Evolutionary conservation across 208 protist genomes (phyloP).

Genomic region (Porcisia deanei): DNA sequence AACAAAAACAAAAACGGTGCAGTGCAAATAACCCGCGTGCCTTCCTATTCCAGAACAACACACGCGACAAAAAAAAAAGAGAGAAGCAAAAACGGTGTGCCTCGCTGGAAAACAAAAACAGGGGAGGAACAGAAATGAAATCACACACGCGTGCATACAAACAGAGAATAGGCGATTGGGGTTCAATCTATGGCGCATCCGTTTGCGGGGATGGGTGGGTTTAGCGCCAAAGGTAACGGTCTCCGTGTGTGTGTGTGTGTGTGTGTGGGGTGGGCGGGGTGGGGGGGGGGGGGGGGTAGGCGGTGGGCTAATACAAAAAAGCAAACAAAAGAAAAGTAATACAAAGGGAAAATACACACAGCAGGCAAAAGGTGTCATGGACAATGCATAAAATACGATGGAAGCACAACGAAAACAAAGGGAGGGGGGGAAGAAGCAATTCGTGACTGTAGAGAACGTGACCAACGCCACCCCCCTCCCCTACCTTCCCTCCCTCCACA

Average conservation of each 20-base stretch:
- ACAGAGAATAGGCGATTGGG: too few relatives aligned
- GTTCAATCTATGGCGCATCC: too few relatives aligned
- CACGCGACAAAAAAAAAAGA: slow-evolving; percentile 16
- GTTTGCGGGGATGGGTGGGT: too few relatives aligned
- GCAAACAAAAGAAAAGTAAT: not conserved
- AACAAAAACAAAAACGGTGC: too few relatives aligned
- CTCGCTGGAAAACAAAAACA: not conserved
- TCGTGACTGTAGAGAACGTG: not conserved
- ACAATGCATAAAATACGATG: not conserved
- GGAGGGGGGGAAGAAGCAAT: not conserved
- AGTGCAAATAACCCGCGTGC: too few relatives aligned
- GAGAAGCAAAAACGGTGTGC: not conserved
- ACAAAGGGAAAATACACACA: not conserved
- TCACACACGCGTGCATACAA: too few relatives aligned
- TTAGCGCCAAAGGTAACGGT: too few relatives aligned
- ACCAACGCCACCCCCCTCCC: not conserved
- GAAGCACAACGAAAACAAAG: slow-evolving; percentile 1
- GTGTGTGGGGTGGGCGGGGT: too few relatives aligned
- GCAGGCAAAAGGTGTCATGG: not conserved
- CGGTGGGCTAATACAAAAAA: slow-evolving; percentile 15
- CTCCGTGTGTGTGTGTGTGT: too few relatives aligned
- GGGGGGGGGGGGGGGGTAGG: not conserved
- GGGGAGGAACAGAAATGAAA: not conserved
- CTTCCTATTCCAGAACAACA: not conserved
- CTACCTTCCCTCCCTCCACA: not conserved